These are phyloP conservation scores for Penicillium sp. DNA, from an alignment of 2,329 filamentous ascomycete genomes.

Conservation along the genomic window DNA sequence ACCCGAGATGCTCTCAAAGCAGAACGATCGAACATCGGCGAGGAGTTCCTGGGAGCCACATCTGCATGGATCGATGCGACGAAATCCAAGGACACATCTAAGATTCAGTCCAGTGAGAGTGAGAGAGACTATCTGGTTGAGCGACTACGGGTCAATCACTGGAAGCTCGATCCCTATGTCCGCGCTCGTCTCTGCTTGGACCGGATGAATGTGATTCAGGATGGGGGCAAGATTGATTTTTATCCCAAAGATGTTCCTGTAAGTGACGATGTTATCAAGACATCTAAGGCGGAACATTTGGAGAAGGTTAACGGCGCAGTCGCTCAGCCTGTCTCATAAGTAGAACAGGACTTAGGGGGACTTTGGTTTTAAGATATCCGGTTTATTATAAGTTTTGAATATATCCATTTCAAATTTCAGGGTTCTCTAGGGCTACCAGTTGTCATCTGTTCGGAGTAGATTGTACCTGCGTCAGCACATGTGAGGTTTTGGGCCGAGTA, in stretches of 20 bases:
- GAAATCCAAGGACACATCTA: slow-evolving; percentile 43
- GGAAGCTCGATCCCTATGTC: slow-evolving; percentile 83
- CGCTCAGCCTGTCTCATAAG: slow-evolving; percentile 2
- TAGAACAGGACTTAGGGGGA: neutral
- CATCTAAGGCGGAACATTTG: slow-evolving; percentile 9
- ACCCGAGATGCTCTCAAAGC: slow-evolving; percentile 64
- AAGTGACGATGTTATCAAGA: slow-evolving; percentile 6
- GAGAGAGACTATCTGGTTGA: slow-evolving; percentile 64
- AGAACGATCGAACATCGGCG: slow-evolving; percentile 65
- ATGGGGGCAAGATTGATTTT: slow-evolving; percentile 68
- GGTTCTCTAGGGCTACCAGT: no score
- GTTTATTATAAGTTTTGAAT: neutral
- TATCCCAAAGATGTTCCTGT: slow-evolving; percentile 51
- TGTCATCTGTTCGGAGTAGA: no score
- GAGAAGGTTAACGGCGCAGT: slow-evolving; percentile 9
- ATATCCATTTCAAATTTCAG: neutral
- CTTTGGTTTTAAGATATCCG: neutral
- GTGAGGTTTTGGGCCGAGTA: no score
- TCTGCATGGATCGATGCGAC: slow-evolving; percentile 68
- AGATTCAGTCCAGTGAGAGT: slow-evolving; percentile 52
- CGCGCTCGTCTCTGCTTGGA: slow-evolving; percentile 80
- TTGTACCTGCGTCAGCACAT: no score
- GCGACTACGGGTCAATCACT: slow-evolving; percentile 74
- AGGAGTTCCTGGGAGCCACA: slow-evolving; percentile 72
- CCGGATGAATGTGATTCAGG: slow-evolving; percentile 68